Percentiles rank a stretch among this genome's conserved stretches.
phyloP scores from a whole-genome alignment of 176 grass and related monocot genomes.

The Urochloa ruziziensis region DNA sequence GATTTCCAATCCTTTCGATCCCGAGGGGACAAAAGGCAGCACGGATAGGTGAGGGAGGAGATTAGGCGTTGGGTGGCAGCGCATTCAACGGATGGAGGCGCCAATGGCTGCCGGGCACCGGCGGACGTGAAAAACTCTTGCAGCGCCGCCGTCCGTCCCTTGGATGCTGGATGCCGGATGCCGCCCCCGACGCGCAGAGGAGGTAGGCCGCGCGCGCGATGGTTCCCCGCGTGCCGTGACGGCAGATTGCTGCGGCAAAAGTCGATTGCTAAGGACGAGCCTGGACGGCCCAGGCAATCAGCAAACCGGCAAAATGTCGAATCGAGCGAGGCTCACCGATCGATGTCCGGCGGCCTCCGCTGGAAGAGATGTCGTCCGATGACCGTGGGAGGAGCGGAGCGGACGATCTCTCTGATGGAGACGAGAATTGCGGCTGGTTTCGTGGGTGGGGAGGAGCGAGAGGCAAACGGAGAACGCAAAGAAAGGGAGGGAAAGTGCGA shows the following conservation, averaged over 20 bases:
- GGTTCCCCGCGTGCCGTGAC: not conserved
- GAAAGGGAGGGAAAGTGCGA: not conserved
- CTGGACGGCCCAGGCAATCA: not conserved
- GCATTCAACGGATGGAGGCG: not conserved
- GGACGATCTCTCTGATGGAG: not conserved
- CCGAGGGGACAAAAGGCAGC: no score
- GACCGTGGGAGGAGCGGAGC: not conserved
- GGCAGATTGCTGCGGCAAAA: not conserved
- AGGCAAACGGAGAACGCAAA: not conserved
- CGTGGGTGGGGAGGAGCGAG: not conserved
- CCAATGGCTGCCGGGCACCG: not conserved
- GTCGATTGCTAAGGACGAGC: not conserved
- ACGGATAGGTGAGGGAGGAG: no score
- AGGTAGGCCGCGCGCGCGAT: not conserved
- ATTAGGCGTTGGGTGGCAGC: not conserved
- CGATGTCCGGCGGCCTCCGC: not conserved
- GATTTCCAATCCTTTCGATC: not conserved
- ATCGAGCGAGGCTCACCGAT: not conserved
- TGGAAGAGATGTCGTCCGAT: not conserved
- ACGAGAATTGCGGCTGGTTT: conserved; percentile 12
- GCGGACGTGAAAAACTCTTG: not conserved
- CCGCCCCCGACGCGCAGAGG: not conserved
- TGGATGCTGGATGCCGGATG: not conserved
- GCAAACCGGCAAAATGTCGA: not conserved
- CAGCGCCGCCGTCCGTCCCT: no score